Conservation (phyloP, 108 stramenopile genomes). For the Hondaea fermentalgiana region DNA sequence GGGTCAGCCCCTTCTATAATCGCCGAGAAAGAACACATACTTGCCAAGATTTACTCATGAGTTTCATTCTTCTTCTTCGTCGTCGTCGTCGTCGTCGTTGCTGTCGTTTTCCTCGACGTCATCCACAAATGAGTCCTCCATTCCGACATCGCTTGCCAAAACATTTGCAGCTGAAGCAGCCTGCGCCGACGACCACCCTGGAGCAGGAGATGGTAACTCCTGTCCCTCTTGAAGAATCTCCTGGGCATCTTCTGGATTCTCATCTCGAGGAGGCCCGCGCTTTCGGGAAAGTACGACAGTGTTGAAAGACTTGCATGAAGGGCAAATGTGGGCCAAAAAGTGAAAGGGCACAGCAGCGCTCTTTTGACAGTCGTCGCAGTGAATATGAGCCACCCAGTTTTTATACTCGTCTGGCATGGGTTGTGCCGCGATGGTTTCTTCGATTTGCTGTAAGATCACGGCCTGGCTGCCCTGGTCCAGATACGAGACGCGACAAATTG, state of each 20-base stretch:
- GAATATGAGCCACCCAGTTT: neutral
- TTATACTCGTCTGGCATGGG: neutral
- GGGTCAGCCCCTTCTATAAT: too few relatives aligned
- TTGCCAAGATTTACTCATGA: too few relatives aligned
- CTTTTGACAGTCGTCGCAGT: neutral
- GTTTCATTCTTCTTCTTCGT: too few relatives aligned
- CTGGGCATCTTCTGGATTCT: neutral
- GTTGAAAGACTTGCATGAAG: neutral
- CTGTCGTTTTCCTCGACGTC: too few relatives aligned
- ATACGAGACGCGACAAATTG: neutral
- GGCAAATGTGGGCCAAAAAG: neutral
- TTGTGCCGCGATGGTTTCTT: neutral
- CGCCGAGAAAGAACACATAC: too few relatives aligned
- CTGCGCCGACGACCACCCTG: neutral
- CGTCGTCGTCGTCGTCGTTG: too few relatives aligned
- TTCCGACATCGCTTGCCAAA: too few relatives aligned
- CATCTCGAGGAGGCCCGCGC: neutral
- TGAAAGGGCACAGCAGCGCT: neutral
- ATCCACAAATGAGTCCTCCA: too few relatives aligned
- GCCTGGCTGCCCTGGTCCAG: too few relatives aligned
- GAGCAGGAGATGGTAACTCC: too few relatives aligned
- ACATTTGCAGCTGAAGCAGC: too few relatives aligned
- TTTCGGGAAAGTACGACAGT: neutral
- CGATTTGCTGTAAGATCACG: neutral
- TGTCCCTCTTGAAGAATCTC: neutral